Evolutionary conservation across 2,329 filamentous ascomycete species (phyloP), one percentile per base, ranked within the genome.

Genomic region (Teratosphaeriaceae sp.): DNA sequence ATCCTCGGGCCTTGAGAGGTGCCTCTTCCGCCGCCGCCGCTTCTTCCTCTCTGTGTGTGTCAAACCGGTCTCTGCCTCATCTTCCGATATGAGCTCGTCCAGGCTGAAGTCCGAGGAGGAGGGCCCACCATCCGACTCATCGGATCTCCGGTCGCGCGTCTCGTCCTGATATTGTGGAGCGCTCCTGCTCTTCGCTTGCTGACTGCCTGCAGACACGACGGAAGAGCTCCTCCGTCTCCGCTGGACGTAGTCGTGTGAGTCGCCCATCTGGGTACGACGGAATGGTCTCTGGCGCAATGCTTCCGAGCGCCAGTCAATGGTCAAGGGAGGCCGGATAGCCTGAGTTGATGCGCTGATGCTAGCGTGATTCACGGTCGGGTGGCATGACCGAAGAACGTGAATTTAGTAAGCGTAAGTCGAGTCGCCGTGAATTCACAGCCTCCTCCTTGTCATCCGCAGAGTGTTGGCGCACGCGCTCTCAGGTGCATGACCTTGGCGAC

Each of bases 31-130:
- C 53, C 73, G 73, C 59, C 79, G 78, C 55, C 82, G 80, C 60
- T 82, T 50, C 44, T 57, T 79, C 52, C 77, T 75, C 62, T 79
- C 85, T 57, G 80, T 77, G 47, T 76, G 75, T 27, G 87, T 94
- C 53, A 96, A 71, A 1, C 88, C 89, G 2, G 85, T 86, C 72
- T 96, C 89, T 67, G 94, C 89, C 60, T 96, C 89, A 55, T 90
- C 85, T 47, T 85, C 64, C 19, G 68, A 79, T 15, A 84, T 85
- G 50, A 42, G 74, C 52, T 73, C 47, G 9, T 47, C 72, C 56
- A 78, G 61, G 59, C 81, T 77, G 55, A 78, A 71, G 53, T 80
- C 78, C 39, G 62, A 64, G 54, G 65, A 65, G 39, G 65, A 68
- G 5, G 43, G 42, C 19, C 42, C 43, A 13, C 18, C 27, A 30